A percentile compares a stretch with the other conserved stretches of the same genome.
These are phyloP conservation scores for Fusarium sp. DNA, from an alignment of 2,329 filamentous ascomycete genomes.

Conservation along the genomic window DNA sequence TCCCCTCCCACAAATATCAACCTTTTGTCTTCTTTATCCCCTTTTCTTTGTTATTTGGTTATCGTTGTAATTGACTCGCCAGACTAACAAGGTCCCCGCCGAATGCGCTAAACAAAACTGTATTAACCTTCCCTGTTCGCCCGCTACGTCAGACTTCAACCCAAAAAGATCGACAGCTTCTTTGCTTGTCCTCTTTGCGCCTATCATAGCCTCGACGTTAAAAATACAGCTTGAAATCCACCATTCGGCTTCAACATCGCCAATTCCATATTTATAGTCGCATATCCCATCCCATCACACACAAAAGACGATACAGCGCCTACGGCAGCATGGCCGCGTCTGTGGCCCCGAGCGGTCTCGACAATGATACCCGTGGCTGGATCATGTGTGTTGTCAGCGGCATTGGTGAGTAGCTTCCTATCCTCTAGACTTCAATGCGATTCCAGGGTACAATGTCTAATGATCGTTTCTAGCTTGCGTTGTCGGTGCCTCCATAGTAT, in stretches of 20 bases:
- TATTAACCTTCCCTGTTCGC: slow-evolving; percentile 26
- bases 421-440: not conserved
- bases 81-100: slow-evolving; percentile 23
- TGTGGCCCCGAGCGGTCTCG: slow-evolving; percentile 54
- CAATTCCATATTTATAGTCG: not conserved
- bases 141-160: slow-evolving; percentile 38
- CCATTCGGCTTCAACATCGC: not conserved
- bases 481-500: slow-evolving; percentile 85
- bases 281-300: not conserved
- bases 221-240: not conserved
- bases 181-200: slow-evolving; percentile 23
- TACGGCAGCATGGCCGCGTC: slow-evolving; percentile 51
- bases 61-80: slow-evolving; percentile 6
- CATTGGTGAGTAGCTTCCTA: slow-evolving; percentile 60
- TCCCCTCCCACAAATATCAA: not conserved
- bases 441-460: not conserved
- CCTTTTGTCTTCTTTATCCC: not conserved
- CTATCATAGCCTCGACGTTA: not conserved
- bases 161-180: slow-evolving; percentile 29
- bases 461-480: slow-evolving; percentile 63
- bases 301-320: slow-evolving; percentile 15
- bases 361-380: slow-evolving; percentile 93
- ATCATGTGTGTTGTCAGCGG: slow-evolving; percentile 90
- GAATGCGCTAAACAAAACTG: slow-evolving; percentile 27
- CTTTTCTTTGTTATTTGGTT: not conserved